phyloP scores from a whole-genome alignment of 2,329 filamentous ascomycete species.

The Diaporthe aspalathi region DNA sequence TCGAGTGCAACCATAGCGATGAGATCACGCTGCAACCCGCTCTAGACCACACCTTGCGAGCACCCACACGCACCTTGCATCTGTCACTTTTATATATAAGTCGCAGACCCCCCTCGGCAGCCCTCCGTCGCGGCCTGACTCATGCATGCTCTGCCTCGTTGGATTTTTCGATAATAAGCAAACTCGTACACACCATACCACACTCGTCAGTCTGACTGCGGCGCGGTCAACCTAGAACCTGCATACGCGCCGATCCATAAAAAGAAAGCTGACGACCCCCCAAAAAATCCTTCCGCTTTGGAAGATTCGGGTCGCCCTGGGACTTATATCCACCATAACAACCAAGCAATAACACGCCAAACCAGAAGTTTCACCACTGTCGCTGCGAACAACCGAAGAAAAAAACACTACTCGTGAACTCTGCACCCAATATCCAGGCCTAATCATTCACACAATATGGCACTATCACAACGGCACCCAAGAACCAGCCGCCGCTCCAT shows the following conservation, averaged over 20 bases:
- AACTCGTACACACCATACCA: constrained; percentile 28
- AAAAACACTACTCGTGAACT: background rate
- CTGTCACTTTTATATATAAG: constrained; percentile 29
- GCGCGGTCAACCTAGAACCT: constrained; percentile 23
- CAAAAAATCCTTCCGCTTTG: constrained; percentile 16
- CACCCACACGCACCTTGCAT: background rate
- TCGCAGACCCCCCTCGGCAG: background rate
- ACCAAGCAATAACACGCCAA: background rate
- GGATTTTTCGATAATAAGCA: constrained; percentile 24
- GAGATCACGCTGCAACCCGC: constrained; percentile 31
- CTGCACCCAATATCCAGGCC: background rate
- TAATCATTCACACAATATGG: background rate
- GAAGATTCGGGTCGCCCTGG: constrained; percentile 10
- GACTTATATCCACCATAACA: constrained; percentile 22
- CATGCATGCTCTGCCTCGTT: constrained; percentile 34
- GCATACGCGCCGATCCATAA: constrained; percentile 39
- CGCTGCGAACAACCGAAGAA: background rate
- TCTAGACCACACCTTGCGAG: constrained; percentile 15
- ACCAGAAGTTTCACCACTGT: background rate
- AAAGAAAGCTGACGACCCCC: constrained; percentile 35
- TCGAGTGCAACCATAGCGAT: constrained; percentile 13
- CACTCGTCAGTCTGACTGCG: constrained; percentile 34
- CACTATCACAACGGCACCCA: constrained; percentile 15
- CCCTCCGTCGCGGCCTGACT: constrained; percentile 31
- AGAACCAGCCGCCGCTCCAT: constrained; percentile 28